These are phyloP conservation scores for Agapanthus africanus DNA, from an alignment of 106 monocot genomes.

Conservation along the genomic window DNA sequence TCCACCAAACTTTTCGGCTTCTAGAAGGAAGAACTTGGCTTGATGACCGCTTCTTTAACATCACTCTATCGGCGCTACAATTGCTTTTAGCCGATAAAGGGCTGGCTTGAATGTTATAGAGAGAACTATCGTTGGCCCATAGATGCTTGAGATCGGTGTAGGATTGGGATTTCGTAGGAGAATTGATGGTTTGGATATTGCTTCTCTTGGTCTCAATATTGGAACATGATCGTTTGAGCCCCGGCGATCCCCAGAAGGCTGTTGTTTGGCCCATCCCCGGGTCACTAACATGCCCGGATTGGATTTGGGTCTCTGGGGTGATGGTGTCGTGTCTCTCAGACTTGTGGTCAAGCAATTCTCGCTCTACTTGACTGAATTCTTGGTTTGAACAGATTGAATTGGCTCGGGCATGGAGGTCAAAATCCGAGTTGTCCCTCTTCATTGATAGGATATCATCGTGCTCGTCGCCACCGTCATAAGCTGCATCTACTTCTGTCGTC, in stretches of 20 bases:
- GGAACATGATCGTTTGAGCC: conserved; percentile 75
- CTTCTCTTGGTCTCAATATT: conserved; percentile 70
- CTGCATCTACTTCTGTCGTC: conserved; percentile 21
- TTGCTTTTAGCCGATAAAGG: conserved; percentile 53
- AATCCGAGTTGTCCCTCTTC: conserved; percentile 55
- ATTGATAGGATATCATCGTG: conserved; percentile 51
- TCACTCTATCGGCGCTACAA: conserved; percentile 67
- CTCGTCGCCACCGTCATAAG: conserved; percentile 71
- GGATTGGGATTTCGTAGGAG: conserved; percentile 40
- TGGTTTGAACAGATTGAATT: background rate
- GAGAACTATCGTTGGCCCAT: background rate
- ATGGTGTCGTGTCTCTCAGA: conserved; percentile 25
- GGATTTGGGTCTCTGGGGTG: conserved; percentile 22
- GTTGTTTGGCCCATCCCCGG: conserved; percentile 31
- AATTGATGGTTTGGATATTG: background rate
- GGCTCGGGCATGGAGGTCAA: conserved; percentile 42
- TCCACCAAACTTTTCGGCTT: conserved; percentile 94
- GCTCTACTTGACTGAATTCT: background rate
- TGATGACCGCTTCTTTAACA: conserved; percentile 79
- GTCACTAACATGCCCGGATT: conserved; percentile 58
- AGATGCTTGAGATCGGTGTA: conserved; percentile 39
- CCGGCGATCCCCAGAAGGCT: conserved; percentile 32
- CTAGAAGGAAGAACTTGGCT: conserved; percentile 89
- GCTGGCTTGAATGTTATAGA: conserved; percentile 18
- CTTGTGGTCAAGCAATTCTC: conserved; percentile 11